These are phyloP conservation scores for Pseudocercospora macadamiae DNA, from an alignment of 2,329 filamentous ascomycete genomes.

Conservation along the genomic window DNA sequence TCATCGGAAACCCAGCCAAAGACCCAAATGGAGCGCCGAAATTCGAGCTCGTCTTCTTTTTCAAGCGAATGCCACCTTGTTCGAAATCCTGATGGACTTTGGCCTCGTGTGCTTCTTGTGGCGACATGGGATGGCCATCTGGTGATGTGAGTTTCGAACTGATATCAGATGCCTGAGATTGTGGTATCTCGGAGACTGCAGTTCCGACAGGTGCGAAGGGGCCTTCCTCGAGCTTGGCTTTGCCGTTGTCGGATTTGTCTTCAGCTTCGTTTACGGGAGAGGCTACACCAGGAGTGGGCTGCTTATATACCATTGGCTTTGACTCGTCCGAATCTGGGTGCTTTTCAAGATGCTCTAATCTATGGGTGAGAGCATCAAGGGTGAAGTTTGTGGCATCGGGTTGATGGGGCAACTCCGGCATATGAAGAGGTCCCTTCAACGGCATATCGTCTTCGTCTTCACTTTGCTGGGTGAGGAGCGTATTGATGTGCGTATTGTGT, in stretches of 20 bases:
- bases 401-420: slow-evolving; percentile 40
- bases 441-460: slow-evolving; percentile 37
- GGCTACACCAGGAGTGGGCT: slow-evolving; percentile 34
- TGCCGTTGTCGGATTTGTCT: slow-evolving; percentile 4
- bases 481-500: slow-evolving; percentile 40
- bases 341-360: slow-evolving; percentile 38
- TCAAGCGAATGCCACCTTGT: slow-evolving; percentile 40
- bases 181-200: slow-evolving; percentile 7
- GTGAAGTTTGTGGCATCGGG: slow-evolving; percentile 41
- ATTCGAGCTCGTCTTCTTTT: slow-evolving; percentile 41
- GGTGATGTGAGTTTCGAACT: slow-evolving; percentile 20
- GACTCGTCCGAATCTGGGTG: slow-evolving; percentile 37
- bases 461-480: slow-evolving; percentile 31
- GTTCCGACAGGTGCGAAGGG: slow-evolving; percentile 18
- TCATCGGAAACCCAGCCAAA: slow-evolving; percentile 35
- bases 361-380: slow-evolving; percentile 36
- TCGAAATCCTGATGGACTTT: slow-evolving; percentile 34
- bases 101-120: slow-evolving; percentile 30
- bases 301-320: slow-evolving; percentile 35
- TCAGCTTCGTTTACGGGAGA: slow-evolving; percentile 28
- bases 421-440: slow-evolving; percentile 40
- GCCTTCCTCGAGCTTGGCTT: slow-evolving; percentile 10
- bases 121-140: slow-evolving; percentile 22
- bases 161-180: slow-evolving; percentile 16
- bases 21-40: slow-evolving; percentile 42